A percentile compares a stretch with the other conserved stretches of the same genome.
phyloP scores from a whole-genome alignment of 805 yeast genomes.

The Barnettozyma populi region DNA sequence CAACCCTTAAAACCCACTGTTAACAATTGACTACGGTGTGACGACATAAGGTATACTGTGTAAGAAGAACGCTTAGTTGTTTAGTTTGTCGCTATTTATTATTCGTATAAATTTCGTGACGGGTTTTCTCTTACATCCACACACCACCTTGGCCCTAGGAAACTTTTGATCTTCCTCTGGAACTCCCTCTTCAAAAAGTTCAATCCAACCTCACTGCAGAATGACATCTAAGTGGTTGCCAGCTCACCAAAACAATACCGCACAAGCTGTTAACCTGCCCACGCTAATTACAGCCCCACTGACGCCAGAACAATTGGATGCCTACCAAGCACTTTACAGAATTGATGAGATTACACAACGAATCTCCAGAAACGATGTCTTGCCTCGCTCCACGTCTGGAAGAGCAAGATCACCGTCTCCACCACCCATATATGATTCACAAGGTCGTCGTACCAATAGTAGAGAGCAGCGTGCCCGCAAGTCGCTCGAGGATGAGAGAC shows the following conservation, averaged over 20 bases:
- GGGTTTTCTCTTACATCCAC: too few species aligned
- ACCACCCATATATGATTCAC: constrained; percentile 80
- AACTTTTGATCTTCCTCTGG: background rate
- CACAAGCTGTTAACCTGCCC: constrained; percentile 28
- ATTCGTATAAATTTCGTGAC: too few species aligned
- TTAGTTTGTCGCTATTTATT: too few species aligned
- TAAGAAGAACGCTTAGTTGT: too few species aligned
- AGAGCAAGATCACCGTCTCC: constrained; percentile 76
- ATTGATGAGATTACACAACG: constrained; percentile 73
- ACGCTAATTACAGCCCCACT: constrained; percentile 40
- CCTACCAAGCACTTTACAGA: constrained; percentile 63
- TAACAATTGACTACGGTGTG: too few species aligned
- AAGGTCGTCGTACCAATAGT: constrained; percentile 83
- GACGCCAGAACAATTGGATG: constrained; percentile 75
- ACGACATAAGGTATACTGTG: too few species aligned
- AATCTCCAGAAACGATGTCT: constrained; percentile 44
- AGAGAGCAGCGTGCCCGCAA: constrained; percentile 61
- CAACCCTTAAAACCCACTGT: too few species aligned
- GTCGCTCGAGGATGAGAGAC: constrained; percentile 72
- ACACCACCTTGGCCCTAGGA: constrained; percentile 1
- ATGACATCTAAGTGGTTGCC: constrained; percentile 4
- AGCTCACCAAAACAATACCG: constrained; percentile 10
- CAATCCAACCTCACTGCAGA: background rate
- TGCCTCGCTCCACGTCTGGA: constrained; percentile 35
- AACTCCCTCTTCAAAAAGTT: background rate